Base-by-base conservation (phyloP, 805 yeast genomes). In the Teunomyces cretensis region DNA sequence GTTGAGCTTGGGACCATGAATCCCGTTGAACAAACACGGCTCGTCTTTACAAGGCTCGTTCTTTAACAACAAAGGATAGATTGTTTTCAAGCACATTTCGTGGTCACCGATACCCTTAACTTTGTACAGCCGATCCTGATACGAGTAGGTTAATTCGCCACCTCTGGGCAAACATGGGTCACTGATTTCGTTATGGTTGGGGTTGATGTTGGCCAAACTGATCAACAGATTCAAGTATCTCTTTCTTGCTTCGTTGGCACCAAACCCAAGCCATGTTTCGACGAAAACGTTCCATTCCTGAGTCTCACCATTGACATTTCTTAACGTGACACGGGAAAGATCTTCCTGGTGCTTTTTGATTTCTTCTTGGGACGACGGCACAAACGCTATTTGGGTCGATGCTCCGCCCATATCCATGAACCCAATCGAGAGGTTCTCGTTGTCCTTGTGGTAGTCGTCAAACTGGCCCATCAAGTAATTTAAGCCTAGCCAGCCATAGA, bases 391-490 rank as follows among this genome's bases (percentile, higher is more conserved):
- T 60, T 94, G 99, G 0, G 97, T 89, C 1, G 97, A 89, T 0
- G 99, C 99, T 11, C 99, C 99, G 12, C 99, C 99, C 99, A 94
- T 94, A 64, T 94, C 99, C 92, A 94, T 86, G 56, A 94, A 92
- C 4, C 99, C 99, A 52, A 78, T 84, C 0, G 96, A 82, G n/a
- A 65, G 65, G 54, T 78, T 86, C 3, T 39, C 53, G 2, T 64
- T 59, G 9, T 60, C 62, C 2, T 50, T 44, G 6, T 67, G 53
- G 53, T 75, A 78, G 43, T 75, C 61, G 48, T 83, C 74, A 40
- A 87, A 70, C 48, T 79, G 79, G 1, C 87, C 85, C 65, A 85
- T 77, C 45, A 94, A 66, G 65, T 92, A 94, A 62, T 94, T 94
- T 39, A 94, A 71, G 0, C 92, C 94, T 26, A 94, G 64, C 99